Base-by-base conservation (phyloP, 352 stramenopile genomes). In the Phytopythium sindhum region DNA sequence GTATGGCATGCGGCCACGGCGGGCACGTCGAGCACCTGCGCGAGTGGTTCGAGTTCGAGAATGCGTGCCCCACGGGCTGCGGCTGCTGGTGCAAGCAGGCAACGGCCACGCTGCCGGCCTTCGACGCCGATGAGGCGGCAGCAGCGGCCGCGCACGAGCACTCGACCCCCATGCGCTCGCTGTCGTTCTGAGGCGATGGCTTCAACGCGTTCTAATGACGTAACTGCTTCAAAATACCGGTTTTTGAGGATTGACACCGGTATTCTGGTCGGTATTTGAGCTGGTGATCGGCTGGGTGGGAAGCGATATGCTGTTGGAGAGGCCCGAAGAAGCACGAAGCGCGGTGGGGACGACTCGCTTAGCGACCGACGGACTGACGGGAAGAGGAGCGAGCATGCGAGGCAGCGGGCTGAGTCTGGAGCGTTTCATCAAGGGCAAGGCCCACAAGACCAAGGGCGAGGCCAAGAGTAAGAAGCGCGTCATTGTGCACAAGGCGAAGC, bases 341-440 rank as follows among this genome's bases (percentile, higher is more conserved):
- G n/a, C n/a, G n/a, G n/a, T n/a, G n/a, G n/a, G n/a, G n/a, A n/a
- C n/a, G n/a, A n/a, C n/a, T n/a, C n/a, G n/a, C n/a, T n/a, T n/a
- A 14, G 39, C 7, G 42, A 50, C 7, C 21, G n/a, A 50, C 14
- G 14, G 17, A n/a, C 24, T n/a, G n/a, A n/a, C n/a, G 33, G 10
- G 4, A 15, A 4, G 14, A 58, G 21, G 24, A 37, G 66, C 17
- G 23, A 75, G 26, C 42, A 92, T 91, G 79, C 77, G 79, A 2
- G 84, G 86, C 52, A 95, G 86, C 35, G 86, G 86, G 11, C 67
- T 95, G 66, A 95, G 86, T 79, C 67, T 95, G 61, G 84, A 95
- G 74, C 86, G 86, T 14, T 95, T 95, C 60, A 91, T 93, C 67
- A 86, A 91, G 63, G 86, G 86, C 69, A 95, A 95, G 70, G 79